phyloP scores from a whole-genome alignment of 2,329 filamentous ascomycete genomes.

The Colletotrichum acutatum region DNA sequence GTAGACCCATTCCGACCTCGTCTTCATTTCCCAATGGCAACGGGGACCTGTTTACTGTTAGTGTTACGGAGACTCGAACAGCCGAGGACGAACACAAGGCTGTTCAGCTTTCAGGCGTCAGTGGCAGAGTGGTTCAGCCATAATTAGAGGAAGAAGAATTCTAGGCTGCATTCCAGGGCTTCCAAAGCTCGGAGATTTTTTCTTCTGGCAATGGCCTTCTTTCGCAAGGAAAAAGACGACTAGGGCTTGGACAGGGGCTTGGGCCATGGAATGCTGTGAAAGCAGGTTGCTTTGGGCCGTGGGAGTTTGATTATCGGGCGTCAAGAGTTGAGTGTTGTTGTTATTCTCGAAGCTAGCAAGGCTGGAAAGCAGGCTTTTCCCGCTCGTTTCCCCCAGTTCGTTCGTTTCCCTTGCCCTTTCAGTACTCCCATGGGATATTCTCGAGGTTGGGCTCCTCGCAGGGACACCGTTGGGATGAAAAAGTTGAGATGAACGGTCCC shows the following conservation, averaged over 20 bases:
- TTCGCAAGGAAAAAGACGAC: not conserved
- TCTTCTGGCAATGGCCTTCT: not conserved
- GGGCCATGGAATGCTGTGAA: conserved; percentile 26
- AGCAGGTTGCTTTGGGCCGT: conserved; percentile 16
- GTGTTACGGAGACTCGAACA: not conserved
- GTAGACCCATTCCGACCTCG: not conserved
- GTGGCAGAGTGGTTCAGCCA: not conserved
- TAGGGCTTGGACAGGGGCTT: conserved; percentile 21
- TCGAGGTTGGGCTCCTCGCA: conserved; percentile 27
- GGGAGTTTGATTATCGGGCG: conserved; percentile 30
- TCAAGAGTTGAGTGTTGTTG: conserved; percentile 7
- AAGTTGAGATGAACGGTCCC: conserved; percentile 29
- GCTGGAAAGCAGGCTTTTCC: not conserved
- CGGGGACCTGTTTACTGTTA: conserved; percentile 4
- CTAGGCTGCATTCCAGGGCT: conserved; percentile 4
- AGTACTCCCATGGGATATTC: not conserved
- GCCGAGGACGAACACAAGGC: not conserved
- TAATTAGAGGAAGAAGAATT: not conserved
- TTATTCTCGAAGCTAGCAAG: not conserved
- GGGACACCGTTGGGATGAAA: conserved; percentile 29
- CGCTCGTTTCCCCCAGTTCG: not conserved
- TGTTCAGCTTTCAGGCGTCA: not conserved
- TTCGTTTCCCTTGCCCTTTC: not conserved
- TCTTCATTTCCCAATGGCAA: conserved; percentile 12
- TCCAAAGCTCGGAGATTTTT: not conserved